Conservation (phyloP, 176 grass and related monocot species). For the Triticum monococcum region DNA sequence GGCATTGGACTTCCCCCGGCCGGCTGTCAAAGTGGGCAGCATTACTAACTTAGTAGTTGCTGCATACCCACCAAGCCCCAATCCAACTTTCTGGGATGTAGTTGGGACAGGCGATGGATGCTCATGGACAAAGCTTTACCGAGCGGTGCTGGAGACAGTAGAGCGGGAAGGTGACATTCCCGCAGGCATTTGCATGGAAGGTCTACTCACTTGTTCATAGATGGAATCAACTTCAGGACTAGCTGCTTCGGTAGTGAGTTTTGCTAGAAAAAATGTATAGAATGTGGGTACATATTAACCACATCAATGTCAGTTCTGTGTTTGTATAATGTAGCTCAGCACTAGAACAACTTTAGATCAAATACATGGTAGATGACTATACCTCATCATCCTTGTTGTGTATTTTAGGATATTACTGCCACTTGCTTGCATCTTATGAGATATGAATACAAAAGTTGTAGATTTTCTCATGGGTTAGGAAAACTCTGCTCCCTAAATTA, state of each 20-base stretch:
- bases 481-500: background rate
- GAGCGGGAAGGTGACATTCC: slow-evolving; percentile 34
- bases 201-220: slow-evolving; percentile 73
- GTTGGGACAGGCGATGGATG: slow-evolving; percentile 46
- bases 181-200: slow-evolving; percentile 42
- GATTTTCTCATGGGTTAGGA: background rate
- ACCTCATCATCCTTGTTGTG: slow-evolving; percentile 10
- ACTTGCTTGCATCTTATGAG: slow-evolving; percentile 5
- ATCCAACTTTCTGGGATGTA: slow-evolving; percentile 58
- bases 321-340: slow-evolving; percentile 38
- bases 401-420: background rate
- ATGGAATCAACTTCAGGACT: slow-evolving; percentile 31
- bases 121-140: slow-evolving; percentile 89
- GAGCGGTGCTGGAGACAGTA: slow-evolving; percentile 65
- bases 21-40: slow-evolving; percentile 44
- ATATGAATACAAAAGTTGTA: background rate
- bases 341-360: slow-evolving; percentile 46
- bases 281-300: slow-evolving; percentile 31
- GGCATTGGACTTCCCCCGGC: slow-evolving; percentile 82
- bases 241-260: slow-evolving; percentile 37
- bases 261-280: slow-evolving; percentile 47
- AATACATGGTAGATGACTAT: slow-evolving; percentile 31
- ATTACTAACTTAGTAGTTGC: slow-evolving; percentile 71
- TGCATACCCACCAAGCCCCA: slow-evolving; percentile 62
- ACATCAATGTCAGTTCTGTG: slow-evolving; percentile 5